Conservation (phyloP, 1,139 yeast genomes). For the Pichia sp. region DNA sequence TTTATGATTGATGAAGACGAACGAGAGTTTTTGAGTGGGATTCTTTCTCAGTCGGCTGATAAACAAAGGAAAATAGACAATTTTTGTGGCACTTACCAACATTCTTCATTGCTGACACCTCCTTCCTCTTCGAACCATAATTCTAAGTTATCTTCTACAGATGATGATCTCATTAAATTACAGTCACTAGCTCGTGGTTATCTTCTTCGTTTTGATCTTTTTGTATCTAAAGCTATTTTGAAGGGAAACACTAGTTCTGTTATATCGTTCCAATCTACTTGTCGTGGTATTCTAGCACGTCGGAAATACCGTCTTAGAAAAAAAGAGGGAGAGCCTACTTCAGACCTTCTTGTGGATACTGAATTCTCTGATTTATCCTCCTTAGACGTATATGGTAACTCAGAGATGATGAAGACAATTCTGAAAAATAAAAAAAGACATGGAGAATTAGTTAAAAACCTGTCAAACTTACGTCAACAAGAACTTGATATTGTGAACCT, state of each 20-base stretch:
- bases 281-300: conserved; percentile 31
- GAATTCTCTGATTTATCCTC: not conserved
- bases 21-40: conserved; percentile 13
- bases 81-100: too few species aligned
- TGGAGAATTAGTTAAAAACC: conserved; percentile 22
- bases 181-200: conserved; percentile 70
- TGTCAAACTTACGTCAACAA: conserved; percentile 20
- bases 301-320: conserved; percentile 20
- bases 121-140: not conserved
- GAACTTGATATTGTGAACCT: conserved; percentile 28
- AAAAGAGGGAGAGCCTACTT: conserved; percentile 14
- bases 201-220: conserved; percentile 55
- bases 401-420: conserved; percentile 19
- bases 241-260: conserved; percentile 51
- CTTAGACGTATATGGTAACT: conserved; percentile 19
- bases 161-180: conserved; percentile 34
- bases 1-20: conserved; percentile 19
- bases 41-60: not conserved
- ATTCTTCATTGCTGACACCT: not conserved
- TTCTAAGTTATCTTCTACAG: not conserved
- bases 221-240: conserved; percentile 57
- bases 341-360: not conserved
- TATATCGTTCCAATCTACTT: conserved; percentile 36
- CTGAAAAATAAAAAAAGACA: conserved; percentile 24
- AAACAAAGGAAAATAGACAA: not conserved